A percentile compares a stretch with the other conserved stretches of the same genome.
Evolutionary conservation across 208 protist species (phyloP).

Genomic region (Wallacemonas rigidus): DNA sequence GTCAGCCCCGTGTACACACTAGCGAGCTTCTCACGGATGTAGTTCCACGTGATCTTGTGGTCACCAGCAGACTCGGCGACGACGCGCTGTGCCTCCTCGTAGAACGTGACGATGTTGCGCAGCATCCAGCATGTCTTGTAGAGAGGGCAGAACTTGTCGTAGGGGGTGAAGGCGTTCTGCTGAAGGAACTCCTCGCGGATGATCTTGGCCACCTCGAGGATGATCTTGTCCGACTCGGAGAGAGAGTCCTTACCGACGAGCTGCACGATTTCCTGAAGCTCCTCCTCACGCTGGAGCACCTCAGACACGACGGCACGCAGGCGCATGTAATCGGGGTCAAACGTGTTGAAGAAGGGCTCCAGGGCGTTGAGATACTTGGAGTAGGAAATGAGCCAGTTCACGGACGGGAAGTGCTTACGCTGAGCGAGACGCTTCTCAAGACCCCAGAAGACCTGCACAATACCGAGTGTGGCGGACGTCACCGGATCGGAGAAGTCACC

Average conservation of each 20-base stretch:
- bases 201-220: constrained; percentile 99
- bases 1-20: constrained; percentile 83
- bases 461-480: constrained; percentile 98
- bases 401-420: constrained; percentile 99
- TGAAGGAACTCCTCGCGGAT: constrained; percentile 99
- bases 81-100: constrained; percentile 94
- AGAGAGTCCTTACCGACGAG: constrained; percentile 99
- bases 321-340: constrained; percentile 95
- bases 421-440: constrained; percentile 99
- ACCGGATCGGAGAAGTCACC: constrained; percentile 99
- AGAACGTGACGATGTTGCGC: constrained; percentile 98
- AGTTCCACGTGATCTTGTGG: constrained; percentile 96
- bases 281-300: constrained; percentile 99
- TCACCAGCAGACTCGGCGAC: constrained; percentile 88
- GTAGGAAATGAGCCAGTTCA: constrained; percentile 99
- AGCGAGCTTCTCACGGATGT: constrained; percentile 93
- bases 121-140: constrained; percentile 99
- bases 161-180: constrained; percentile 99
- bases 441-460: constrained; percentile 99
- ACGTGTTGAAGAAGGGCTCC: constrained; percentile 97
- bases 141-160: constrained; percentile 98
- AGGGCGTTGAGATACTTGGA: constrained; percentile 98
- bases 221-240: constrained; percentile 99
- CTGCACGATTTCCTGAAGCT: constrained; percentile 99
- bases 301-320: constrained; percentile 93